phyloP scores from a whole-genome alignment of 2,329 filamentous ascomycete species.

The Colletotrichum abscissum region DNA sequence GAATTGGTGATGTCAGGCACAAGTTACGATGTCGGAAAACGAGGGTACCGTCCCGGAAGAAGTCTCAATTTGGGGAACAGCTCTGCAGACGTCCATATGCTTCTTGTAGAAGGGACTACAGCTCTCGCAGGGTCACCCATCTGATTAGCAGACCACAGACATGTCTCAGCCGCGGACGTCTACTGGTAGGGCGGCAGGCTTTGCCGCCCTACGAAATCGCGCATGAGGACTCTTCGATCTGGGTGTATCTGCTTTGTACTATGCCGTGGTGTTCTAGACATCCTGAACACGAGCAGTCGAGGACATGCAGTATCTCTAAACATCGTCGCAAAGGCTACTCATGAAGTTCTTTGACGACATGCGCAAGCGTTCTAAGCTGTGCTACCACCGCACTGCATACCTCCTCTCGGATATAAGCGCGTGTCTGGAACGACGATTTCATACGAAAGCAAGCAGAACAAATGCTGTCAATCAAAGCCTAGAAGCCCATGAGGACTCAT shows the following conservation, averaged over 20 bases:
- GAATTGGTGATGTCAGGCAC: not conserved
- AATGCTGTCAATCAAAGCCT: not conserved
- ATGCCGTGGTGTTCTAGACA: not conserved
- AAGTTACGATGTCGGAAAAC: not conserved
- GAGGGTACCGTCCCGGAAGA: rapidly evolving
- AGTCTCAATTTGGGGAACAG: not conserved
- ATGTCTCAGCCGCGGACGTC: not conserved
- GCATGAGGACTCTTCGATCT: not conserved
- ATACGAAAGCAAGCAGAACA: not conserved
- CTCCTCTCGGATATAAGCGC: too few relatives aligned
- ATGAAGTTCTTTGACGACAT: not conserved
- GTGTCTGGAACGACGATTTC: not conserved
- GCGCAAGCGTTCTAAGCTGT: not conserved
- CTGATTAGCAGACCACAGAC: not conserved
- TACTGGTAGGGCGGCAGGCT: too few relatives aligned
- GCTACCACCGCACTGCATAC: not conserved
- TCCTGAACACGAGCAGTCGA: not conserved
- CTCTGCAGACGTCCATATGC: not conserved
- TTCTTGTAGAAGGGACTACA: not conserved
- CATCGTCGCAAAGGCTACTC: not conserved
- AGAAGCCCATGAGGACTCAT: not conserved
- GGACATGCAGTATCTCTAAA: not conserved
- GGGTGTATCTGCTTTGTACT: not conserved
- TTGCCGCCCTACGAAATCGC: not conserved
- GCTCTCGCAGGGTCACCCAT: not conserved